A percentile compares a stretch with the other conserved stretches of the same genome.
phyloP scores from a whole-genome alignment of 495 filamentous ascomycete species.

The Neurospora sp. region DNA sequence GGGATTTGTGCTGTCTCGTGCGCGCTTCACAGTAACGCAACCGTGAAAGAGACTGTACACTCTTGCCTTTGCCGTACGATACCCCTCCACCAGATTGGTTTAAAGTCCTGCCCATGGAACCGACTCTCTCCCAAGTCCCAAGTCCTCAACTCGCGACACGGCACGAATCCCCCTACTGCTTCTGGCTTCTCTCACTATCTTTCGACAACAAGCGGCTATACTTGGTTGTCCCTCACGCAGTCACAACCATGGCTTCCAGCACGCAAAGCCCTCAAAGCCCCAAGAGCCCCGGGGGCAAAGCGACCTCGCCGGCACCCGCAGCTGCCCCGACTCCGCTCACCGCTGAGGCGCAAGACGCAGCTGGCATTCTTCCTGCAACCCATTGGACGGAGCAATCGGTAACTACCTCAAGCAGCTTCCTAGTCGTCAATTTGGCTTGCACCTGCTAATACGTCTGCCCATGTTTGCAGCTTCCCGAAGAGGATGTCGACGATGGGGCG shows the following conservation, averaged over 20 bases:
- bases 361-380: conserved; percentile 1
- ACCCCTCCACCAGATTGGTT: neutral
- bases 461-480: neutral
- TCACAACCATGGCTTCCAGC: neutral
- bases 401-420: neutral
- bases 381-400: neutral
- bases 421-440: neutral
- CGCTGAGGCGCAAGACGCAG: neutral
- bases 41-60: neutral
- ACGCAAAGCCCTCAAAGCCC: neutral
- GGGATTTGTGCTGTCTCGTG: neutral
- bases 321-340: neutral
- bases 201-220: neutral
- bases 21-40: neutral
- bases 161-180: neutral
- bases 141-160: neutral
- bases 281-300: neutral
- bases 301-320: neutral
- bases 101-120: neutral
- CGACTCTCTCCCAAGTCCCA: neutral
- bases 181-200: neutral
- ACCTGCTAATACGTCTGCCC: neutral
- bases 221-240: neutral
- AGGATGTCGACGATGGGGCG: neutral
- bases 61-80: neutral